Conservation (phyloP, 2,329 filamentous ascomycete species). For the Fusarium penzigii region DNA sequence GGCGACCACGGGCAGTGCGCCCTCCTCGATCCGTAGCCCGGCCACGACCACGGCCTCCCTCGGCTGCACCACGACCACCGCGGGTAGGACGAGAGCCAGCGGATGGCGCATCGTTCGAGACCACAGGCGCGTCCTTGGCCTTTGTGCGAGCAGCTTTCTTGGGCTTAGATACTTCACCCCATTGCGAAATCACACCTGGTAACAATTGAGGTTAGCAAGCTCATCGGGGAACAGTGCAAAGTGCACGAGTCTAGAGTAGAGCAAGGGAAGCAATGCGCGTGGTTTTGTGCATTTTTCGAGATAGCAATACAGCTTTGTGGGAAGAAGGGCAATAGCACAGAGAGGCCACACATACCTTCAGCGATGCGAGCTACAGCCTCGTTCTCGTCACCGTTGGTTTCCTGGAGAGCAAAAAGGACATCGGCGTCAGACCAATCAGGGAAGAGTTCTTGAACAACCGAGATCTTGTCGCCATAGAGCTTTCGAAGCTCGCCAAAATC, state of each 20-base stretch:
- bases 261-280: constrained; percentile 2
- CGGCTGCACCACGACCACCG: constrained; percentile 62
- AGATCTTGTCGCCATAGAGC: constrained; percentile 78
- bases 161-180: constrained; percentile 79
- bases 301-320: constrained; percentile 18
- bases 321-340: constrained; percentile 11
- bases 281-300: constrained; percentile 8
- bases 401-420: constrained; percentile 87
- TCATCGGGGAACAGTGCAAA: background rate
- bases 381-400: constrained; percentile 79
- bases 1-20: constrained; percentile 64
- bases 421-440: constrained; percentile 95
- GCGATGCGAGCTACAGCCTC: constrained; percentile 76
- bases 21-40: constrained; percentile 64
- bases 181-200: constrained; percentile 76
- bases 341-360: constrained; percentile 59
- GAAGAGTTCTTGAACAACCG: constrained; percentile 88
- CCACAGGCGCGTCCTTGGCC: constrained; percentile 62
- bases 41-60: constrained; percentile 63
- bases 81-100: constrained; percentile 51
- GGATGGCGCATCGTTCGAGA: constrained; percentile 49
- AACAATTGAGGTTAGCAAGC: constrained; percentile 30
- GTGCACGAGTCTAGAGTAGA: background rate
- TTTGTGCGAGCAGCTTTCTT: constrained; percentile 78
- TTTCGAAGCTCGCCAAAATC: constrained; percentile 92